A percentile compares a stretch with the other conserved stretches of the same genome.
phyloP scores from a whole-genome alignment of 371 early-diverging fungal genomes.

The Syncephalastrum racemosum region DNA sequence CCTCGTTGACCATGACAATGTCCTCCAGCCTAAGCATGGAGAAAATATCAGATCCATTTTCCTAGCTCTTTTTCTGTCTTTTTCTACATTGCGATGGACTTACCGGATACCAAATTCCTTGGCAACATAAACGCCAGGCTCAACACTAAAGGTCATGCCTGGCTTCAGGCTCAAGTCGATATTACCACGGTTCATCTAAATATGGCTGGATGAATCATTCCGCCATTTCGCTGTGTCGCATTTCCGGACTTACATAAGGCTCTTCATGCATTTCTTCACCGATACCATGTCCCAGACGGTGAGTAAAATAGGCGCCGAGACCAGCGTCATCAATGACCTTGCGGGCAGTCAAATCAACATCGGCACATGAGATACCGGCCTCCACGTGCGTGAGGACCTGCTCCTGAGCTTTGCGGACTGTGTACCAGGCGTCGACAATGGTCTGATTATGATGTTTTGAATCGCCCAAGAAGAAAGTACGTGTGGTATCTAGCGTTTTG shows the following conservation, averaged over 20 bases:
- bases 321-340: slow-evolving; percentile 41
- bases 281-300: slow-evolving; percentile 62
- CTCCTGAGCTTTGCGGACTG: slow-evolving; percentile 51
- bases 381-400: slow-evolving; percentile 35
- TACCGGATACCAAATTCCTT: slow-evolving; percentile 50
- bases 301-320: slow-evolving; percentile 52
- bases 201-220: neutral
- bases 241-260: slow-evolving; percentile 35
- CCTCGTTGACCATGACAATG: slow-evolving; percentile 54
- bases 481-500: slow-evolving; percentile 43
- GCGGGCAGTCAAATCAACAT: slow-evolving; percentile 57
- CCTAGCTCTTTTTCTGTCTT: no score
- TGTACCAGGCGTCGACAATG: slow-evolving; percentile 54
- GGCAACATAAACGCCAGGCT: slow-evolving; percentile 59
- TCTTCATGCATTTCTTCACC: slow-evolving; percentile 63
- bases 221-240: no score
- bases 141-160: slow-evolving; percentile 62
- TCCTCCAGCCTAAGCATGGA: slow-evolving; percentile 40
- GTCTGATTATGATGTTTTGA: slow-evolving; percentile 43
- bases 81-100: no score
- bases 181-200: slow-evolving; percentile 52
- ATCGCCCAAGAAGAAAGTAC: slow-evolving; percentile 51
- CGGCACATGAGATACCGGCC: slow-evolving; percentile 37
- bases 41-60: no score
- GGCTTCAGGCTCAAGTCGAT: slow-evolving; percentile 34